Evolutionary conservation across 75 land plant species (phyloP).

Genomic region (Pinus taeda): DNA sequence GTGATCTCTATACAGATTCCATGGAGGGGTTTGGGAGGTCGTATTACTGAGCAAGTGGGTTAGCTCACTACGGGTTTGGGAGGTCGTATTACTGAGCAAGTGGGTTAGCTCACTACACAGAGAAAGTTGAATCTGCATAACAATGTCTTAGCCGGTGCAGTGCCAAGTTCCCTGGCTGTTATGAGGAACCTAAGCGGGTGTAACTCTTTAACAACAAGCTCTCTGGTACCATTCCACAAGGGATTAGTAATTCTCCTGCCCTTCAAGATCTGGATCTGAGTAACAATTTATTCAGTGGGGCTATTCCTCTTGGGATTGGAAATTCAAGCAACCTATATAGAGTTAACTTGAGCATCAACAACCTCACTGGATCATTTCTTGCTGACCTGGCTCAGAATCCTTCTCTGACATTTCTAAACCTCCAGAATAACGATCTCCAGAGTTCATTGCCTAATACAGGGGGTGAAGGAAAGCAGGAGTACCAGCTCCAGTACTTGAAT

Average conservation of each 20-base stretch:
- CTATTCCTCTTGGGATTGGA: conserved; percentile 35
- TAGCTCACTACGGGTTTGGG: not conserved
- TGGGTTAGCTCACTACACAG: conserved; percentile 25
- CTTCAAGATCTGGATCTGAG: conserved; percentile 76
- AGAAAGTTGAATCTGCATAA: conserved; percentile 88
- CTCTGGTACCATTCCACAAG: conserved; percentile 65
- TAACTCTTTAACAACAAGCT: conserved; percentile 75
- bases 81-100: too few species aligned
- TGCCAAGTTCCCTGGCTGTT: conserved; percentile 62
- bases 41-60: too few species aligned
- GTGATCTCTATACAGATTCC: conserved; percentile 84
- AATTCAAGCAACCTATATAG: conserved; percentile 57
- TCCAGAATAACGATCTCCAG: conserved; percentile 46
- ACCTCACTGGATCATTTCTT: conserved; percentile 19
- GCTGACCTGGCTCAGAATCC: conserved; percentile 26
- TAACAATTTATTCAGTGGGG: conserved; percentile 50
- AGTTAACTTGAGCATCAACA: conserved; percentile 73
- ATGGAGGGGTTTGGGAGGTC: conserved; percentile 49
- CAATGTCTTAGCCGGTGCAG: conserved; percentile 56
- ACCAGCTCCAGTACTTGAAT: conserved; percentile 28
- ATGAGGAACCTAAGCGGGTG: conserved; percentile 72
- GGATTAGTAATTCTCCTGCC: conserved; percentile 33
- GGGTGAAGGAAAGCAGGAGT: conserved; percentile 19
- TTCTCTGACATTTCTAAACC: conserved; percentile 42
- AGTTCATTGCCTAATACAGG: conserved; percentile 50